phyloP scores from a whole-genome alignment of 2,329 filamentous ascomycete species.

The Aspergillus tanneri region DNA sequence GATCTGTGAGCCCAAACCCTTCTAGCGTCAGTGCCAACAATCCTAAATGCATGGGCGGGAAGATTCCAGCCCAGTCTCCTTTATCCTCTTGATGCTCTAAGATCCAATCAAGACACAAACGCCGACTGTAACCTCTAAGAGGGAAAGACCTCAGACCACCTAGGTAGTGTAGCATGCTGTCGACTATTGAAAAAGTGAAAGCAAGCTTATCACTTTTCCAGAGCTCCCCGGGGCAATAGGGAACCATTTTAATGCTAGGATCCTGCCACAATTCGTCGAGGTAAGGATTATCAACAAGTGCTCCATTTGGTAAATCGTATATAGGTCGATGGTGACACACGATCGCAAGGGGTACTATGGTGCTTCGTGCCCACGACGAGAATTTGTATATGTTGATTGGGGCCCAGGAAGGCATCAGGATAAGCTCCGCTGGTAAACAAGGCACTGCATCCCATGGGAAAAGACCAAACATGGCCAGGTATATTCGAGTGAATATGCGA shows the following conservation, averaged over 20 bases:
- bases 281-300: conserved; percentile 20
- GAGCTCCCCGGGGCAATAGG: conserved; percentile 13
- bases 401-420: conserved; percentile 28
- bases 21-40: conserved; percentile 32
- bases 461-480: conserved; percentile 34
- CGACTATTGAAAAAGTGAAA: background rate
- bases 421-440: conserved; percentile 34
- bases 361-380: conserved; percentile 22
- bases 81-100: conserved; percentile 31
- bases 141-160: background rate
- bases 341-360: conserved; percentile 16
- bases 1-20: conserved; percentile 24
- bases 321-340: conserved; percentile 31
- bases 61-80: conserved; percentile 33
- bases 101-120: conserved; percentile 30
- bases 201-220: background rate
- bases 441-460: conserved; percentile 36
- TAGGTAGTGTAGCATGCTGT: background rate
- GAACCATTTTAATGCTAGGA: conserved; percentile 19
- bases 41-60: conserved; percentile 29
- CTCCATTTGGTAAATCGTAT: conserved; percentile 29
- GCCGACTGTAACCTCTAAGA: conserved; percentile 9
- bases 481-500: conserved; percentile 33
- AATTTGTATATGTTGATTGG: conserved; percentile 35
- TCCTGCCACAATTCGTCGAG: conserved; percentile 37